Conservation (phyloP, 495 filamentous ascomycete species). For the Penicillium coffeae region DNA sequence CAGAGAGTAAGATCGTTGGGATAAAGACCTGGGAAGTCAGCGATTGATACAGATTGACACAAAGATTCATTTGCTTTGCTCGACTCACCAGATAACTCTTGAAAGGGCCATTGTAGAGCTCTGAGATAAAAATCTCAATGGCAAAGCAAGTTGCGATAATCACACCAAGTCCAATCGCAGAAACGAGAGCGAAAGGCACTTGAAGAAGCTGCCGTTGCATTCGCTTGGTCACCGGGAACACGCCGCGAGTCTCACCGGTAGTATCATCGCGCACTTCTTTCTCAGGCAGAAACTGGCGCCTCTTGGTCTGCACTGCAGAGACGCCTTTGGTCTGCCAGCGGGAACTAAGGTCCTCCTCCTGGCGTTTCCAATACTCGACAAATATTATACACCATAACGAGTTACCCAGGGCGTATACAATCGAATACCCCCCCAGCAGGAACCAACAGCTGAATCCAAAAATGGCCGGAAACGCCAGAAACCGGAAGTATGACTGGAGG, state of each 20-base stretch:
- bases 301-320: constrained; percentile 70
- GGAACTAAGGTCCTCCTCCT: constrained; percentile 85
- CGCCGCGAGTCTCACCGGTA: constrained; percentile 75
- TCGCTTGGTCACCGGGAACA: constrained; percentile 76
- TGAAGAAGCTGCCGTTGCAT: constrained; percentile 77
- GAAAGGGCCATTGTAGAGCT: constrained; percentile 88
- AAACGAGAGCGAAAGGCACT: constrained; percentile 79
- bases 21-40: constrained; percentile 68
- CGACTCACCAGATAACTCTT: constrained; percentile 73
- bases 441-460: constrained; percentile 82
- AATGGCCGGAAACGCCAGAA: constrained; percentile 76
- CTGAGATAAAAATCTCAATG: constrained; percentile 93
- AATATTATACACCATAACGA: constrained; percentile 87
- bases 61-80: too few species aligned
- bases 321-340: constrained; percentile 91
- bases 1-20: constrained; percentile 81
- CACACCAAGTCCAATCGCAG: constrained; percentile 64
- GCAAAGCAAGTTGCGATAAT: constrained; percentile 85
- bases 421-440: constrained; percentile 78
- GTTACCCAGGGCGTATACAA: constrained; percentile 76
- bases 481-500: constrained; percentile 85
- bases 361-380: constrained; percentile 94
- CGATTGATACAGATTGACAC: too few species aligned
- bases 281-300: constrained; percentile 76
- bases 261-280: constrained; percentile 70